Conservation (phyloP, 768 basidiomycete species). For the Tephrocybe sp. region DNA sequence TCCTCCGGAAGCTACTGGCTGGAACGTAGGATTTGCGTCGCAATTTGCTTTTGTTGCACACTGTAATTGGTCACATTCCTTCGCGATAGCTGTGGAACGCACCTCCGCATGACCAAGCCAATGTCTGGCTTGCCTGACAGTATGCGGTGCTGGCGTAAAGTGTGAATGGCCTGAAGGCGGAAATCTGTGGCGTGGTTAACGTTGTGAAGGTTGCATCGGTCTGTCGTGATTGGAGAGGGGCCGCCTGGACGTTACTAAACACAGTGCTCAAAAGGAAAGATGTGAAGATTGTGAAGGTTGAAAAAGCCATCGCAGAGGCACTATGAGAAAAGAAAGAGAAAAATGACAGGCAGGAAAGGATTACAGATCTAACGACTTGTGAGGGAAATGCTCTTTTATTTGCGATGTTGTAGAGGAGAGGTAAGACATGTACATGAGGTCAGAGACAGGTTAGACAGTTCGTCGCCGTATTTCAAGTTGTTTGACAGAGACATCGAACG, state of each 20-base stretch:
- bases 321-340: background rate
- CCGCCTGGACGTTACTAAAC: background rate
- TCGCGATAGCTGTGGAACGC: background rate
- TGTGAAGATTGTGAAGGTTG: constrained; percentile 1
- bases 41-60: constrained; percentile 34
- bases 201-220: constrained; percentile 36
- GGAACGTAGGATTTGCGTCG: constrained; percentile 43
- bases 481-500: constrained; percentile 4
- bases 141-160: constrained; percentile 50
- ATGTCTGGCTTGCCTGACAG: constrained; percentile 39
- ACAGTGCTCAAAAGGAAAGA: background rate
- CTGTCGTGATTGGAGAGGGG: constrained; percentile 26
- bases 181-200: constrained; percentile 37
- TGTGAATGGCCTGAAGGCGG: constrained; percentile 44
- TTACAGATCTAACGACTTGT: background rate
- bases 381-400: background rate
- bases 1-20: constrained; percentile 43
- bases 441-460: constrained; percentile 5
- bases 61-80: background rate
- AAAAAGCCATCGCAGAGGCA: constrained; percentile 12
- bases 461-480: background rate
- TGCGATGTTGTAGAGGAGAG: background rate
- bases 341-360: background rate
- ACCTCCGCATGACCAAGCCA: constrained; percentile 54
- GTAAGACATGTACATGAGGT: background rate